Evolutionary conservation across 2,329 filamentous ascomycete genomes (phyloP), one percentile per base, ranked within the genome.

Genomic region (Alternaria atra): DNA sequence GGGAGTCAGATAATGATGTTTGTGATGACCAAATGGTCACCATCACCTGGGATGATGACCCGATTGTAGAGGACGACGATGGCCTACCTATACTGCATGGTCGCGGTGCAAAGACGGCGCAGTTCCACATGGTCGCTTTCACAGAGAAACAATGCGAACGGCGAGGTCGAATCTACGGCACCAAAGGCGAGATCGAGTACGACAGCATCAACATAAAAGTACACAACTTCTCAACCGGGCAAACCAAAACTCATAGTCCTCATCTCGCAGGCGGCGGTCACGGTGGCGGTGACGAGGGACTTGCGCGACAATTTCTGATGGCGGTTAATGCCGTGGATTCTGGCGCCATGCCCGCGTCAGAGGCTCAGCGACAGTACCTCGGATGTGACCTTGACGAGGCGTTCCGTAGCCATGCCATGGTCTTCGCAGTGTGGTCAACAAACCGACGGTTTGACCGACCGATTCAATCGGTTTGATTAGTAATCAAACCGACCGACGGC

Each of bases 71-170:
- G 0, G 69, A 71, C 32, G 58, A 64, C 2, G 48, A 69, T 9
- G 70, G 66, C 1, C 30, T 44, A 7, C 61, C 61, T 5, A 48
- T 60, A 2, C 30, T 75, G 9, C 58, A 70, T 23, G 68, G 68
- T 58, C 83, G 88, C 25, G 87, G 87, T 2, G 87, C 92, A 43
- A 98, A 98, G 81, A 93, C 90, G 15, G 94, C 94, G 1, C 89
- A 89, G 2, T 91, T 98, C 76, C 94, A 98, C 79, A 97, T 98
- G 94, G 90, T 94, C 2, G 93, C 94, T 2, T 92, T 94, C 63
- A 97, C 94, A 0, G 89, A 92, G 73, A 90, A 90, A 74, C 90
- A 96, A 68, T 98, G 94, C 77, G 87, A 97, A 67, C 89, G 95
- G 4, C 90, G 93, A 60, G 93, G 92, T 0, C 84, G 92, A 61